Base-by-base conservation (phyloP, 2,329 filamentous ascomycete genomes). In the Ophiostoma sp. region DNA sequence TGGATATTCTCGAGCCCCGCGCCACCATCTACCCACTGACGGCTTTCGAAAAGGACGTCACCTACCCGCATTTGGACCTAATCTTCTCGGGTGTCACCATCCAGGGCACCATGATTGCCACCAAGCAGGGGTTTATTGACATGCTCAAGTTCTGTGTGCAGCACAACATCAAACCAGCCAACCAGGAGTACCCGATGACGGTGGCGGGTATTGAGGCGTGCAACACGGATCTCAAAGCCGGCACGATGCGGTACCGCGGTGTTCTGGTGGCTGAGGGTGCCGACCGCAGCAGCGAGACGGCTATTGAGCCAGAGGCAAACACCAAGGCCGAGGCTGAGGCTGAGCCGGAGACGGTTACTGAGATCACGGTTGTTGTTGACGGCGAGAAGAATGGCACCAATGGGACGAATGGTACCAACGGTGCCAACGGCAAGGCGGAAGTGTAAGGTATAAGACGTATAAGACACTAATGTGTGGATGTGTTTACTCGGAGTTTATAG, bases 121-220 rank as follows among this genome's bases (percentile, higher is more conserved):
- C 84, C 25, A 88, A 89, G 0, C 79, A 79, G 61, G 86, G 91
- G 75, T 90, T 97, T 72, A 80, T 84, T 69, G 86, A 89, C 77
- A 91, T 91, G 89, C 77, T 91, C 74, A 76, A 85, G 71, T 84
- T 91, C 73, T 89, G 86, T 19, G 88, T 84, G 0, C 84, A 88
- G 71, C 87, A 90, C 80, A 83, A 84, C 8, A 82, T 91, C 50
- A 84, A 86, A 80, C 84, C 88, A 0, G 89, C 87, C 86, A 83
- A 90, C 48, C 80, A 89, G 77, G 81, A 85, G 79, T 82, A 86
- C 55, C 84, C 85, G 0, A 84, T 91, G 84, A 87, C 85, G 78
- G 84, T 88, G 22, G 86, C 86, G 1, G 91, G 91, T 79, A 73
- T 73, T 15, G 69, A 71, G 36, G 78, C 86, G 79, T 84, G 84